A percentile compares a stretch with the other conserved stretches of the same genome.
phyloP scores from a whole-genome alignment of 495 filamentous ascomycete species.

The Chaetomium fimeti region DNA sequence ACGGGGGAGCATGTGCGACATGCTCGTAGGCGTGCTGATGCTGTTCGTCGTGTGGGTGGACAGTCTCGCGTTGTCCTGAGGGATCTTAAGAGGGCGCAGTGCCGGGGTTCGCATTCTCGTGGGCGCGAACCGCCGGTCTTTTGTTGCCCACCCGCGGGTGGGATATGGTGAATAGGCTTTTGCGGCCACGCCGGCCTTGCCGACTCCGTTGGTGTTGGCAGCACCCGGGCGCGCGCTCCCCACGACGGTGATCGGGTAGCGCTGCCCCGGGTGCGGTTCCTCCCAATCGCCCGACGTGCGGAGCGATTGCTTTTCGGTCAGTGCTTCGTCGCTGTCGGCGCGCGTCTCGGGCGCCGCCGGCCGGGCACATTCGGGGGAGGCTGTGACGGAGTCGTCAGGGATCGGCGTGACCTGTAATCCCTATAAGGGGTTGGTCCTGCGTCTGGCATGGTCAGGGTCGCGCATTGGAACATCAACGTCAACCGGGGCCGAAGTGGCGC shows the following conservation, averaged over 20 bases:
- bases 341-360: conserved; percentile 24
- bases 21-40: conserved; percentile 8
- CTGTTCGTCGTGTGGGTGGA: conserved; percentile 25
- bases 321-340: conserved; percentile 19
- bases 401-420: conserved; percentile 55
- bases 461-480: conserved; percentile 29
- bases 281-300: conserved; percentile 41
- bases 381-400: conserved; percentile 38
- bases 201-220: conserved; percentile 35
- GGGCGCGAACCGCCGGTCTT: conserved; percentile 32
- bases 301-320: conserved; percentile 22
- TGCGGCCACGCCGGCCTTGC: conserved; percentile 54
- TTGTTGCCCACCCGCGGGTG: conserved; percentile 25
- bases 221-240: conserved; percentile 35
- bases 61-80: conserved; percentile 35
- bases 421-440: conserved; percentile 48
- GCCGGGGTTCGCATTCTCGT: conserved; percentile 32
- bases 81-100: conserved; percentile 41
- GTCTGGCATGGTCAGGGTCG: conserved; percentile 34
- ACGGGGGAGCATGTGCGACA: conserved; percentile 23
- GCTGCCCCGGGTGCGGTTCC: conserved; percentile 48
- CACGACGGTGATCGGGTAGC: conserved; percentile 37
- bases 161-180: conserved; percentile 41
- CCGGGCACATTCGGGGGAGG: conserved; percentile 22
- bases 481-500: conserved; percentile 34